These are phyloP conservation scores for Pseudopithomyces chartarum DNA, from an alignment of 2,329 filamentous ascomycete genomes.

Conservation along the genomic window DNA sequence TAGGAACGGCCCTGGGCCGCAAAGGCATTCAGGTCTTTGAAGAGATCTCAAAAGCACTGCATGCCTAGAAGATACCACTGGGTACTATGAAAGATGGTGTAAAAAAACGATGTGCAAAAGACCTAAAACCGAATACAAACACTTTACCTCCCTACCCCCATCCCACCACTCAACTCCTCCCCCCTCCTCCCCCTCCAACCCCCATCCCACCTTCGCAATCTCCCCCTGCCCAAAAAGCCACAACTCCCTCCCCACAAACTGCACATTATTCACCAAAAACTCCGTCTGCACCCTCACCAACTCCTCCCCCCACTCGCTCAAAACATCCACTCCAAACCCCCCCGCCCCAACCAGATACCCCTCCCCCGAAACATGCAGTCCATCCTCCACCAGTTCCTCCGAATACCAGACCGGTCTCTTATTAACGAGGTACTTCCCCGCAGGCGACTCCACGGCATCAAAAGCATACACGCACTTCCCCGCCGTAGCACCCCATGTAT, in stretches of 20 bases:
- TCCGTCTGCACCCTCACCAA: neutral
- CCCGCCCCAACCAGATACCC: neutral
- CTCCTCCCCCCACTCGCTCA: neutral
- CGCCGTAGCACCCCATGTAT: neutral
- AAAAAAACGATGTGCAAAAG: no score
- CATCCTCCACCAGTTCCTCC: neutral
- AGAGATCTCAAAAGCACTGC: slow-evolving; percentile 52
- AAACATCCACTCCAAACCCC: neutral
- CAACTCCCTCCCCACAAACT: neutral
- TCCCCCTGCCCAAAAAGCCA: neutral
- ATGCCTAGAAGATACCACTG: neutral
- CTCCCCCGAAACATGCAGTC: neutral
- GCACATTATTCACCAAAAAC: neutral
- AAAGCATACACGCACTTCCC: neutral
- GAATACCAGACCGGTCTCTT: neutral
- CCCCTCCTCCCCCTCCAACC: neutral
- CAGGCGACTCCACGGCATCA: neutral
- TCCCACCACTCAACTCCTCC: neutral
- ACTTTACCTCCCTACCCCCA: neutral
- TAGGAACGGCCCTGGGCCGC: slow-evolving; percentile 69
- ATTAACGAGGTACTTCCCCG: neutral
- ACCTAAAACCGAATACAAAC: neutral
- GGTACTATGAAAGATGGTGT: no score
- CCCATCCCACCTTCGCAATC: neutral
- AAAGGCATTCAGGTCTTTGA: slow-evolving; percentile 67